A percentile compares a stretch with the other conserved stretches of the same genome.
Evolutionary conservation across 2,329 filamentous ascomycete genomes (phyloP).

Genomic region (Verticillium alfalfae): DNA sequence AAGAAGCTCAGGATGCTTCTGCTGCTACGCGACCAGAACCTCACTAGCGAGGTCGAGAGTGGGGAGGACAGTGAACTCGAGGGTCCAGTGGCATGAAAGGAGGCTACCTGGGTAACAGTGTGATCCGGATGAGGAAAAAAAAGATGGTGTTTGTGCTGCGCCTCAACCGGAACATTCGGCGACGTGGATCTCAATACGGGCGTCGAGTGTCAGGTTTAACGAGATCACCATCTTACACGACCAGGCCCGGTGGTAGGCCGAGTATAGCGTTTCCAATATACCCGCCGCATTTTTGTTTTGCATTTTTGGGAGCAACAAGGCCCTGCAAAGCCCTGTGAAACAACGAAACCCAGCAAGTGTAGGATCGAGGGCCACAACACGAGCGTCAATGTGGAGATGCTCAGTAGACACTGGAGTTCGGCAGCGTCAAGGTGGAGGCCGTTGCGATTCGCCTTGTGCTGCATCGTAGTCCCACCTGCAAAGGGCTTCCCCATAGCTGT

Average conservation of each 20-base stretch:
- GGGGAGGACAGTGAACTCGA: neutral
- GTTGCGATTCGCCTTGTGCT: neutral
- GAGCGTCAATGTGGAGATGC: neutral
- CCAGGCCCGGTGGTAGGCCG: neutral
- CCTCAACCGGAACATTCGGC: neutral
- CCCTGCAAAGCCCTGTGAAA: neutral
- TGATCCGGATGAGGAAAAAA: neutral
- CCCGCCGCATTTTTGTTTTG: neutral
- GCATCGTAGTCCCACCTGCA: neutral
- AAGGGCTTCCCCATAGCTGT: neutral
- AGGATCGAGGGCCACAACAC: no score
- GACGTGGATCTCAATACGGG: neutral
- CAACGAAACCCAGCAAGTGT: no score
- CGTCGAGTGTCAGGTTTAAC: neutral
- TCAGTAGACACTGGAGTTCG: neutral
- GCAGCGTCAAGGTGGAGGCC: neutral
- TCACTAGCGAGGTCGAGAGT: slow-evolving; percentile 35
- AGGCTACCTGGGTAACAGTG: neutral
- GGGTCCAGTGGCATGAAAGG: slow-evolving; percentile 1
- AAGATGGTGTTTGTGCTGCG: neutral
- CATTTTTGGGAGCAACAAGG: neutral
- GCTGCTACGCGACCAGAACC: slow-evolving; percentile 37
- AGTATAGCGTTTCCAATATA: neutral
- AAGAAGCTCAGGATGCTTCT: slow-evolving; percentile 37
- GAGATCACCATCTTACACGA: neutral